Evolutionary conservation across 1,284 basidiomycete species (phyloP).

Genomic region (Tilletiopsis washingtonensis): DNA sequence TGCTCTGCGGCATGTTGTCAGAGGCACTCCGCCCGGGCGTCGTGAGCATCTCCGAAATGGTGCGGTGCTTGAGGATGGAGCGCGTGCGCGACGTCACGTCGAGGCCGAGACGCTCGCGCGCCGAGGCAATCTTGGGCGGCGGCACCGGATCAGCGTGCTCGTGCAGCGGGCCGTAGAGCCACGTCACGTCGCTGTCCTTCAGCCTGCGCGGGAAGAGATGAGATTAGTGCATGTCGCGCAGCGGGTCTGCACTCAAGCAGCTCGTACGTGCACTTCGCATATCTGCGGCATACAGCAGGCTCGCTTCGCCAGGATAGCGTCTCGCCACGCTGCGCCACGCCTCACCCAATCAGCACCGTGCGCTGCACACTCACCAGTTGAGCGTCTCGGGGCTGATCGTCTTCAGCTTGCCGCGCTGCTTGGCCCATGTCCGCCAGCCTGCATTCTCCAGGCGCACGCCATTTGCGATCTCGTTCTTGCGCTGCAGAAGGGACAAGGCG

Average conservation of each 20-base stretch:
- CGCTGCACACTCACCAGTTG: constrained; percentile 72
- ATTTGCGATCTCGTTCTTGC: constrained; percentile 97
- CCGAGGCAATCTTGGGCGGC: constrained; percentile 52
- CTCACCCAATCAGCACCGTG: too few relatives aligned
- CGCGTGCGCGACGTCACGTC: constrained; percentile 42
- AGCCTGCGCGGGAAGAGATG: constrained; percentile 68
- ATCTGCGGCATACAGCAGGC: too few relatives aligned
- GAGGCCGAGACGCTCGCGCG: constrained; percentile 54
- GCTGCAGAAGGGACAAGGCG: constrained; percentile 48
- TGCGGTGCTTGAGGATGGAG: constrained; percentile 91
- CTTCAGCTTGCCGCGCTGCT: constrained; percentile 91
- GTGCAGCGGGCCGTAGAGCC: constrained; percentile 95
- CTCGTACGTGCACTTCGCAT: too few relatives aligned
- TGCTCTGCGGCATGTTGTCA: constrained; percentile 1
- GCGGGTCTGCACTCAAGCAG: too few relatives aligned
- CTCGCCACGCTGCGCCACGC: too few relatives aligned
- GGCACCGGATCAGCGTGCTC: constrained; percentile 56
- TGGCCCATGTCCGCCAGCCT: constrained; percentile 98
- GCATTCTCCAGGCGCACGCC: constrained; percentile 93
- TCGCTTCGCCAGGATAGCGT: too few relatives aligned
- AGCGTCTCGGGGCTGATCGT: constrained; percentile 93
- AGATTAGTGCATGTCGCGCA: too few relatives aligned
- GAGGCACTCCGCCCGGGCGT: constrained; percentile 46
- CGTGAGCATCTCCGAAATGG: constrained; percentile 76
- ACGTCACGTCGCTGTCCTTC: constrained; percentile 97